These are phyloP conservation scores for Groenewaldozyma tartarivorans DNA, from an alignment of 805 yeast genomes.

Conservation along the genomic window DNA sequence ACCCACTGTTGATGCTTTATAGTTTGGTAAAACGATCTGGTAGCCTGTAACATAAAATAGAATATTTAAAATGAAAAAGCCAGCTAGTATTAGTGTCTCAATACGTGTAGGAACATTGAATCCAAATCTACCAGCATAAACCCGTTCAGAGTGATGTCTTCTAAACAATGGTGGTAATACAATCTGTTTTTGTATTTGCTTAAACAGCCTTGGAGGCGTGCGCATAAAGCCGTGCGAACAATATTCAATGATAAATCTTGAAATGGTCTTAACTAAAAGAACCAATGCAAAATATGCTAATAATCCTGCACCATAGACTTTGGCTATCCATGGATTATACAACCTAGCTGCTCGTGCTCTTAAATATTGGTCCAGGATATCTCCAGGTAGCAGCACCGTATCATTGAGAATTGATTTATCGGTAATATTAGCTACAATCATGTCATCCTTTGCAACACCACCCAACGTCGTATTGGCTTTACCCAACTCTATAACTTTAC, in stretches of 20 bases:
- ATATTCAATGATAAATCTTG: slow-evolving; percentile 4
- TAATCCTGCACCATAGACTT: slow-evolving; percentile 5
- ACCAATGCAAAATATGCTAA: slow-evolving; percentile 11
- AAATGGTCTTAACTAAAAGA: slow-evolving; percentile 3
- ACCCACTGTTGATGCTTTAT: slow-evolving; percentile 1
- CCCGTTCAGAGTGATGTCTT: slow-evolving; percentile 16
- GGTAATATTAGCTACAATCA: neutral
- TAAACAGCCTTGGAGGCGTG: slow-evolving; percentile 7
- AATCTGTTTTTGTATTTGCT: slow-evolving; percentile 13
- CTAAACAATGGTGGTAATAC: slow-evolving; percentile 24
- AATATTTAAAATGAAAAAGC: slow-evolving; percentile 25
- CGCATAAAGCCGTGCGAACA: slow-evolving; percentile 12
- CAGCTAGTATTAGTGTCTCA: slow-evolving; percentile 26
- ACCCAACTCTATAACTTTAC: neutral
- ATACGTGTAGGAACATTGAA: slow-evolving; percentile 29
- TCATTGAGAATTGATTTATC: neutral
- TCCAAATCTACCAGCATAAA: neutral
- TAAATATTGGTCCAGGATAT: slow-evolving; percentile 3
- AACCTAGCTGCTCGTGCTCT: slow-evolving; percentile 2
- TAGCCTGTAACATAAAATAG: slow-evolving; percentile 19
- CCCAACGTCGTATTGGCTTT: neutral
- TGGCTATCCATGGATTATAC: slow-evolving; percentile 3
- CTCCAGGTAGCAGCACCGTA: neutral
- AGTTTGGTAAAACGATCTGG: slow-evolving; percentile 8
- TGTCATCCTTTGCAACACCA: neutral